Conservation (phyloP, 2,329 filamentous ascomycete species). For the Diaporthe amygdali region DNA sequence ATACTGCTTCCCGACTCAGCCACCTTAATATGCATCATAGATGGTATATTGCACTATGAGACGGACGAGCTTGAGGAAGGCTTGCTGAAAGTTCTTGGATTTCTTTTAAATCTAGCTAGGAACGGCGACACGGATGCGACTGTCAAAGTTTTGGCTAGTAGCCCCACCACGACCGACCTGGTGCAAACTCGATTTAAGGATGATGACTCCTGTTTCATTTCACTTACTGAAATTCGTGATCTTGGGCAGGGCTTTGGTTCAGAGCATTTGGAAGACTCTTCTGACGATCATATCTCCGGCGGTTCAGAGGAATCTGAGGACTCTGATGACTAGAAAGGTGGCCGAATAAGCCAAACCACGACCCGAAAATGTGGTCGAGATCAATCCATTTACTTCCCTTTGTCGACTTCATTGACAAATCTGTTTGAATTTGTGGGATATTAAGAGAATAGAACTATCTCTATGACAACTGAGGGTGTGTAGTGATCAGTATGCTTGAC, state of each 20-base stretch:
- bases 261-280: background rate
- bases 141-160: background rate
- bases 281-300: background rate
- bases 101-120: background rate
- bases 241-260: background rate
- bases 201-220: background rate
- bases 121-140: background rate
- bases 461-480: too few species aligned
- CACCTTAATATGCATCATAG: background rate
- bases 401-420: too few species aligned
- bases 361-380: background rate
- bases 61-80: background rate
- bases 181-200: background rate
- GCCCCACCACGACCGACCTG: background rate
- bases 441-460: too few species aligned
- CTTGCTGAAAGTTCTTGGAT: background rate
- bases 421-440: too few species aligned
- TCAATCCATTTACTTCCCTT: background rate
- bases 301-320: background rate
- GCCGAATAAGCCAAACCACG: background rate
- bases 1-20: background rate
- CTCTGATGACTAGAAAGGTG: background rate
- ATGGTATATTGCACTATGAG: background rate
- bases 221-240: background rate
- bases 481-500: too few species aligned